Conservation (phyloP, 2,329 filamentous ascomycete genomes). For the Calonectria naviculata region DNA sequence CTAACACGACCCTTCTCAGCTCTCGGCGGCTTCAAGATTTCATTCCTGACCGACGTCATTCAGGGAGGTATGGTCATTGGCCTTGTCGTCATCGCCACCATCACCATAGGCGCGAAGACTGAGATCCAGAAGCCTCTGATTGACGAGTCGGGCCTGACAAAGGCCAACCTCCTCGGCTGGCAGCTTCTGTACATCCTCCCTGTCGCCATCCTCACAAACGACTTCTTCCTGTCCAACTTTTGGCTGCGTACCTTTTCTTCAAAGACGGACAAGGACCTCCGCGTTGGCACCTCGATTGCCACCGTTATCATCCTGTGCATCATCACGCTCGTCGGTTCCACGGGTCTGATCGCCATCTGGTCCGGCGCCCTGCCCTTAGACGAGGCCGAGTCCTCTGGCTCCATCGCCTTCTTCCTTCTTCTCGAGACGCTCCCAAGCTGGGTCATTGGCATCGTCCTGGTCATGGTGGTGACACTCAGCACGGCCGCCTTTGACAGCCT, state of each 20-base stretch:
- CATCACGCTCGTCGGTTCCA: constrained; percentile 77
- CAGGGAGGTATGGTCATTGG: constrained; percentile 83
- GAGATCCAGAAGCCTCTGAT: constrained; percentile 77
- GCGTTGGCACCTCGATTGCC: constrained; percentile 78
- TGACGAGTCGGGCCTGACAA: constrained; percentile 74
- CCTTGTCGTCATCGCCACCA: constrained; percentile 80
- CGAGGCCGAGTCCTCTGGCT: constrained; percentile 67
- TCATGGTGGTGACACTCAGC: constrained; percentile 83
- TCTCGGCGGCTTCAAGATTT: constrained; percentile 84
- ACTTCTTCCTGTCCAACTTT: constrained; percentile 87
- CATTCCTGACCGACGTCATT: constrained; percentile 85
- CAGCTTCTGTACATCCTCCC: constrained; percentile 88
- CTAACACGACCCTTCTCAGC: constrained; percentile 56
- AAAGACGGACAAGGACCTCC: constrained; percentile 81
- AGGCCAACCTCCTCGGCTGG: constrained; percentile 80
- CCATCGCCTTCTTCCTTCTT: constrained; percentile 80
- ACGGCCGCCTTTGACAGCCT: constrained; percentile 84
- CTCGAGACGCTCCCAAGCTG: constrained; percentile 78
- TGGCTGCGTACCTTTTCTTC: constrained; percentile 88
- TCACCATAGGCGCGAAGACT: constrained; percentile 81
- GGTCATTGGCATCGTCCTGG: constrained; percentile 85
- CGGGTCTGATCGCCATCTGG: constrained; percentile 83
- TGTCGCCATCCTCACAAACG: constrained; percentile 83
- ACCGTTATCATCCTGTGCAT: constrained; percentile 74
- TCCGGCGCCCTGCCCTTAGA: constrained; percentile 73